Percentiles rank a stretch among this genome's conserved stretches.
Conservation (phyloP, 2,329 filamentous ascomycete genomes). For the Fusarium penzigii region DNA sequence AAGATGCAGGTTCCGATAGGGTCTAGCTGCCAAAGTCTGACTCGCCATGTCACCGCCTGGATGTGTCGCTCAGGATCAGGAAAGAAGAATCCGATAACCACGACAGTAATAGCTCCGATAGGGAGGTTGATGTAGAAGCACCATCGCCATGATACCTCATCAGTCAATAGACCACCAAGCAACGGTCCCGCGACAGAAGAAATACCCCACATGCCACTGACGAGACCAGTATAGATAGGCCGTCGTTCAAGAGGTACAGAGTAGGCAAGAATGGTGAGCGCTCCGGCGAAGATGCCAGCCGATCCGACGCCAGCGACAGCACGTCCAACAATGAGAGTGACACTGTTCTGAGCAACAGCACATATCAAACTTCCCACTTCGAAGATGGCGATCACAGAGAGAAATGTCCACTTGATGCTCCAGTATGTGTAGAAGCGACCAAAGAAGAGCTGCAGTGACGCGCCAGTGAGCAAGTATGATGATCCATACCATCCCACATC, state of each 20-base stretch:
- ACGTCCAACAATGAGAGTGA: slow-evolving; percentile 37
- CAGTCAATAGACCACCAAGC: slow-evolving; percentile 38
- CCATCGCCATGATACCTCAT: slow-evolving; percentile 41
- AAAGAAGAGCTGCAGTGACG: slow-evolving; percentile 41
- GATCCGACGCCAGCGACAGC: slow-evolving; percentile 42
- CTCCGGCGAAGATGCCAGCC: slow-evolving; percentile 49
- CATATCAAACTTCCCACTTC: slow-evolving; percentile 47
- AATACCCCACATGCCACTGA: slow-evolving; percentile 47
- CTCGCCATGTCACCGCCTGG: slow-evolving; percentile 24
- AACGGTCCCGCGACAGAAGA: slow-evolving; percentile 39
- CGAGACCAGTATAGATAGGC: slow-evolving; percentile 39
- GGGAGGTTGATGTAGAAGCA: slow-evolving; percentile 44
- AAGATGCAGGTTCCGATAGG: slow-evolving; percentile 35
- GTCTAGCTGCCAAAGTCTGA: slow-evolving; percentile 30
- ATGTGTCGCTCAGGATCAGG: slow-evolving; percentile 27
- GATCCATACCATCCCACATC: slow-evolving; percentile 54
- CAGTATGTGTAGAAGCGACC: slow-evolving; percentile 49
- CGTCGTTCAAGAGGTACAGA: slow-evolving; percentile 36
- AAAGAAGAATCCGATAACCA: slow-evolving; percentile 34
- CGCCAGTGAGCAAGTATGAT: slow-evolving; percentile 44
- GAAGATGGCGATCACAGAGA: slow-evolving; percentile 41
- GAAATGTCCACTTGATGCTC: slow-evolving; percentile 43
- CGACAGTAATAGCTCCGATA: slow-evolving; percentile 36
- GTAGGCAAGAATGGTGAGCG: slow-evolving; percentile 43
- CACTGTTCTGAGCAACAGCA: slow-evolving; percentile 33